Evolutionary conservation across 202 grass and related monocot genomes (phyloP), one percentile per base, ranked within the genome.

Genomic region (Saccharum hybrid): DNA sequence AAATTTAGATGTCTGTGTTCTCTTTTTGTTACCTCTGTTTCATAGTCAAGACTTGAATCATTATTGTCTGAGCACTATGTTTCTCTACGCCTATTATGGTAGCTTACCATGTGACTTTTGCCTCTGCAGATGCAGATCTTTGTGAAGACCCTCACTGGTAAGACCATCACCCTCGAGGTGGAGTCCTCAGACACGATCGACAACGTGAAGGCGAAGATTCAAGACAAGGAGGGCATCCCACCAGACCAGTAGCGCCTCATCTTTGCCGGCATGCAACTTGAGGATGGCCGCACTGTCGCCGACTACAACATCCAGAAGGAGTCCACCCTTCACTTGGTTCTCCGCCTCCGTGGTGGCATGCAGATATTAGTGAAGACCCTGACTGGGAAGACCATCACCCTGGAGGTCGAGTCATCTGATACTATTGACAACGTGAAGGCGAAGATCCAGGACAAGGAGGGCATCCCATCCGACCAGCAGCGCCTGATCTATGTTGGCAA

Each of bases 401-500:
- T 59, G 0, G 54, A 59, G 54, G 54, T 59, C 3, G 54, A 59
- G 54, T 59, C 54, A 0, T 59, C 54, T 8, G 54, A 59, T 7
- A 59, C 54, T 1, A 59, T 21, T n/a, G n/a, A n/a, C n/a, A n/a
- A 57, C 8, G 54, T 57, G 18, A 57, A 57, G 52, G 52, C 52
- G 0, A 57, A 84, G 89, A 90, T 90, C 63, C 89, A 91, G 15
- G 85, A 91, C 71, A 91, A 91, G 89, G 89, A 91, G 79, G 94
- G 94, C 0, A 97, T 97, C 62, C 94, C 91, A 0, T 91, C 94
- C 48, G 94, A 97, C 80, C 91, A 97, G 94, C 94, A 94, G 89
- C 88, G 94, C 12, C 77, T 97, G 8, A 97, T 97, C 62, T 97
- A 94, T 33, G 94, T 91, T 0, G 94, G 94, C 5, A 97, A 97